Percentiles rank a stretch among this genome's conserved stretches.
These are phyloP conservation scores for Neckera pumila DNA, from an alignment of 225 moss, liverwort and hornwort species.

Conservation along the genomic window DNA sequence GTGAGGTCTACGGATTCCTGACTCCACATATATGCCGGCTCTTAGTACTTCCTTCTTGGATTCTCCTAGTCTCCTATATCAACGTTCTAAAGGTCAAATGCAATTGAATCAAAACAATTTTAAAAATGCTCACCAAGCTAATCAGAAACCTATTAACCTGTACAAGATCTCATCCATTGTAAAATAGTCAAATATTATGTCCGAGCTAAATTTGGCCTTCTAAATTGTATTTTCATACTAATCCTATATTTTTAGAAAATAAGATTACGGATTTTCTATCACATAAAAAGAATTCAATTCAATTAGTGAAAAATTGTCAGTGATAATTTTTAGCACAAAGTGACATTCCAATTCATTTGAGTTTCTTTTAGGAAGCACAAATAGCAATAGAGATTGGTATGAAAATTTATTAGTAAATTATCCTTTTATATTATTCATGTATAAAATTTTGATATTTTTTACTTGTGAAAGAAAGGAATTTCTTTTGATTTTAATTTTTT, in stretches of 20 bases:
- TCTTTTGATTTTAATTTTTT: not conserved
- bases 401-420: not conserved
- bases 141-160: not conserved
- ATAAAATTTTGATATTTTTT: too few species aligned
- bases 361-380: not conserved
- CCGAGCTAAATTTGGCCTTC: not conserved
- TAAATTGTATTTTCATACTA: not conserved
- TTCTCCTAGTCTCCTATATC: fast-evolving
- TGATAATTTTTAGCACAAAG: too few species aligned
- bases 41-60: too few species aligned
- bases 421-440: not conserved
- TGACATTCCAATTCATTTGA: not conserved
- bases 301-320: too few species aligned
- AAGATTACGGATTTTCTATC: fast-evolving
- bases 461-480: not conserved
- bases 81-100: not conserved
- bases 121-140: fast-evolving
- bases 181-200: not conserved
- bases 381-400: not conserved
- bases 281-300: not conserved
- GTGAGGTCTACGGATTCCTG: too few species aligned
- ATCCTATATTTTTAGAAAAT: fast-evolving
- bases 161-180: too few species aligned
- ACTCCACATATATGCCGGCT: too few species aligned
- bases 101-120: not conserved